A percentile compares a stretch with the other conserved stretches of the same genome.
phyloP scores from a whole-genome alignment of 441 rosid genomes.

The Raphanus hybrid region DNA sequence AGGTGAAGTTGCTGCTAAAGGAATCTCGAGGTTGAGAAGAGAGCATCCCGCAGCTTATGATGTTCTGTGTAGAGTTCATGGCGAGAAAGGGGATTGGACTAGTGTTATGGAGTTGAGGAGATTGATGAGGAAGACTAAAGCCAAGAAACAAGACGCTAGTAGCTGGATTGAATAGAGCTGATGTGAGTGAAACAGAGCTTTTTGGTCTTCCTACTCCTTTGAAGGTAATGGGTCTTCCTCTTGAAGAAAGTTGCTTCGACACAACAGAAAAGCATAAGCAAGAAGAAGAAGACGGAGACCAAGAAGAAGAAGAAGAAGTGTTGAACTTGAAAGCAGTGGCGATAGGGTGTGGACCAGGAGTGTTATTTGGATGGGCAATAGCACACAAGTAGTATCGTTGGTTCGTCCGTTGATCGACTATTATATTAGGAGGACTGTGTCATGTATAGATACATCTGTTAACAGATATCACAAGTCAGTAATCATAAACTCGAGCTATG shows the following conservation, averaged over 20 bases:
- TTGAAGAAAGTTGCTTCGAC: neutral
- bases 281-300: neutral
- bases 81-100: conserved; percentile 49
- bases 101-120: conserved; percentile 39
- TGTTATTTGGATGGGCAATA: neutral
- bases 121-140: conserved; percentile 42
- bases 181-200: neutral
- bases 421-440: neutral
- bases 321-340: neutral
- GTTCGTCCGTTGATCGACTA: neutral
- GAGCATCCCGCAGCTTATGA: conserved; percentile 54
- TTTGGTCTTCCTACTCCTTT: conserved; percentile 8
- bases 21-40: conserved; percentile 44
- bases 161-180: conserved; percentile 45
- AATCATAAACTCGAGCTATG: neutral
- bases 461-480: neutral
- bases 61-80: conserved; percentile 51
- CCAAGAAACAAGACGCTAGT: conserved; percentile 49
- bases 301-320: neutral
- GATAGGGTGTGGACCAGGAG: conserved; percentile 2
- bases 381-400: conserved; percentile 4
- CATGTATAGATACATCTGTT: neutral
- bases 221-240: conserved; percentile 31
- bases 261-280: neutral
- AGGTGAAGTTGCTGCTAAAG: conserved; percentile 47